phyloP scores from a whole-genome alignment of 225 moss, liverwort and hornwort species.

The Anthoceros angustus region DNA sequence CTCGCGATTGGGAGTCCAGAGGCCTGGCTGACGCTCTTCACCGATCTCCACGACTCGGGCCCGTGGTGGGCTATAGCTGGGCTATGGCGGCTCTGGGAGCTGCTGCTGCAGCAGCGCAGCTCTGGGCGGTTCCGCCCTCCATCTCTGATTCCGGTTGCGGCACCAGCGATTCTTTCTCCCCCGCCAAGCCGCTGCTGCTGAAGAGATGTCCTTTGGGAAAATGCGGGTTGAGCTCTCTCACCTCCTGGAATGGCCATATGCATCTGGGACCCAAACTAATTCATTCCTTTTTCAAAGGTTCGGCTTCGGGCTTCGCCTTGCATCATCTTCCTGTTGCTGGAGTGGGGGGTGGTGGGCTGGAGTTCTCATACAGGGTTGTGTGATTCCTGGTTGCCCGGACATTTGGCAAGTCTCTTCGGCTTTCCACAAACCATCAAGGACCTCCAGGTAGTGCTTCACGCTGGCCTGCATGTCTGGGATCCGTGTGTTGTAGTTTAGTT shows the following conservation, averaged over 20 bases:
- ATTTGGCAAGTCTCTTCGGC: constrained; percentile 67
- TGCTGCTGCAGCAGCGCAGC: neutral
- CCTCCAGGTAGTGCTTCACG: constrained; percentile 44
- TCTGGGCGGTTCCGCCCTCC: neutral
- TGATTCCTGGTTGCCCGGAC: constrained; percentile 57
- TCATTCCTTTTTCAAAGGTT: constrained; percentile 18
- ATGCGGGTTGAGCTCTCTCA: constrained; percentile 13
- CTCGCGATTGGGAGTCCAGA: neutral
- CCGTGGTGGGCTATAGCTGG: neutral
- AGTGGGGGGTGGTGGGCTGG: neutral
- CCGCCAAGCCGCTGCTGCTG: neutral
- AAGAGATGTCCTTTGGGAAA: neutral
- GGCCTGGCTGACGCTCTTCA: too few relatives aligned
- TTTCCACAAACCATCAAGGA: constrained; percentile 91
- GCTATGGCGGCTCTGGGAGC: constrained; percentile 3
- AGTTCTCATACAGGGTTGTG: neutral
- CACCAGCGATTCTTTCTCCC: neutral
- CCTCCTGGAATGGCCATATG: constrained; percentile 31
- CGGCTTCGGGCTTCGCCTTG: neutral
- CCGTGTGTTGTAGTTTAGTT: too few relatives aligned
- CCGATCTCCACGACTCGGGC: neutral
- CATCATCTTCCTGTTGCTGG: neutral
- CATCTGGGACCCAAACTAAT: constrained; percentile 9
- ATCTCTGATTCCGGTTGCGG: neutral
- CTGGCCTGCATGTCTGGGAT: neutral